Evolutionary conservation across 2,329 filamentous ascomycete species (phyloP).

Genomic region (Aspergillus hiratsukae): DNA sequence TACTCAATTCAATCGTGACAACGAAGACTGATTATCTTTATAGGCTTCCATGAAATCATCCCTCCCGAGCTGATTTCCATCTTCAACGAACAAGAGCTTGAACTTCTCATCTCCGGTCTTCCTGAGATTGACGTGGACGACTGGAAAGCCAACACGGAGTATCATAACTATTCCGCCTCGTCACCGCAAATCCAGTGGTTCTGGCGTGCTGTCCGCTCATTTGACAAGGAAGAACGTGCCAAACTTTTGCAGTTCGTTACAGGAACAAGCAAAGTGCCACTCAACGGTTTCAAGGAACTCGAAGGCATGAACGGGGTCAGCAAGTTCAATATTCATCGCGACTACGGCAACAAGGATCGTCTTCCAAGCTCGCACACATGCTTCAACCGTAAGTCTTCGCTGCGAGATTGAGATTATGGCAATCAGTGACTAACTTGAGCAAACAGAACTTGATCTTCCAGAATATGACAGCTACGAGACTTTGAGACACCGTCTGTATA

Average conservation of each 20-base stretch:
- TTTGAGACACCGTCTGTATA: conserved; percentile 81
- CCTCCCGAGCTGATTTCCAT: conserved; percentile 90
- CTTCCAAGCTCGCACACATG: conserved; percentile 96
- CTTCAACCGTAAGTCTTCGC: conserved; percentile 82
- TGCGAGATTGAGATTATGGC: background rate
- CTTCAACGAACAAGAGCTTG: conserved; percentile 97
- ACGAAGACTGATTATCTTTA: conserved; percentile 25
- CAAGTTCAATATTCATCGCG: conserved; percentile 97
- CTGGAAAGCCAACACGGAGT: conserved; percentile 98
- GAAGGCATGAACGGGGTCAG: conserved; percentile 99
- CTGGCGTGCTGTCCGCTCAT: conserved; percentile 94
- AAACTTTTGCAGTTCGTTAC: conserved; percentile 98
- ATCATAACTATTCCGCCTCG: conserved; percentile 92
- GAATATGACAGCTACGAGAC: conserved; percentile 96
- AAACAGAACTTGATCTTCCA: conserved; percentile 86
- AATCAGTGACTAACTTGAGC: conserved; percentile 30
- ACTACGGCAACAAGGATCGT: conserved; percentile 94
- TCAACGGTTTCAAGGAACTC: conserved; percentile 98
- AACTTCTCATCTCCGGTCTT: conserved; percentile 91
- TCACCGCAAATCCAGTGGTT: conserved; percentile 99
- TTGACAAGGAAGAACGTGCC: conserved; percentile 97
- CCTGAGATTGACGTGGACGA: conserved; percentile 98
- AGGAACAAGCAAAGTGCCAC: conserved; percentile 93
- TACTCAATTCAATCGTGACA: background rate
- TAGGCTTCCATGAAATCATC: conserved; percentile 96